These are phyloP conservation scores for Phytopythium oedochilum DNA, from an alignment of 352 stramenopile genomes.

Conservation along the genomic window DNA sequence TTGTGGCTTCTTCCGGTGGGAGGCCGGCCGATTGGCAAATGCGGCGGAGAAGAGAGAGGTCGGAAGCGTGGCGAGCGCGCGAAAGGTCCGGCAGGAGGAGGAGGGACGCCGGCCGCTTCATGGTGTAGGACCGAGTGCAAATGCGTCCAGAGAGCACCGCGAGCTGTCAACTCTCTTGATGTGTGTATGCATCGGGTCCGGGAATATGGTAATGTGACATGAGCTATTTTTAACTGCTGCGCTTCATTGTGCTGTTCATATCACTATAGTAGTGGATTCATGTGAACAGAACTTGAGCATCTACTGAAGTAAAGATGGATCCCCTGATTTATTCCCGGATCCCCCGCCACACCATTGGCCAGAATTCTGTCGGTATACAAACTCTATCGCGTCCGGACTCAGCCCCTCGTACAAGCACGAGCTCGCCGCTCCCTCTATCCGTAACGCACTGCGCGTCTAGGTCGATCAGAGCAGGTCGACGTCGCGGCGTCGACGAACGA, in stretches of 20 bases:
- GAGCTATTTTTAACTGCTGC: neutral
- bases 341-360: neutral
- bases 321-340: slow-evolving; percentile 1
- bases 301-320: neutral
- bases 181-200: neutral
- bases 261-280: slow-evolving; percentile 8
- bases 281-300: neutral
- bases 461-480: neutral
- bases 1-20: neutral
- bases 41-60: neutral
- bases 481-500: neutral
- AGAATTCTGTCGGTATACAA: no score
- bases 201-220: neutral
- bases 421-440: no score
- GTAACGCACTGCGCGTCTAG: no score
- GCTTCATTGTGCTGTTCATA: neutral
- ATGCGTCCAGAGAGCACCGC: neutral
- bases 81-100: no score
- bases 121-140: no score
- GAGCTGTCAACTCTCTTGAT: neutral
- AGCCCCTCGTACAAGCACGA: no score
- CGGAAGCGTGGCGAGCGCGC: neutral
- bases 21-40: neutral
- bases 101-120: no score
- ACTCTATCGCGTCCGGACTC: no score